These are phyloP conservation scores for Diddensiella santjacobensis DNA, from an alignment of 805 yeast genomes.

Conservation along the genomic window DNA sequence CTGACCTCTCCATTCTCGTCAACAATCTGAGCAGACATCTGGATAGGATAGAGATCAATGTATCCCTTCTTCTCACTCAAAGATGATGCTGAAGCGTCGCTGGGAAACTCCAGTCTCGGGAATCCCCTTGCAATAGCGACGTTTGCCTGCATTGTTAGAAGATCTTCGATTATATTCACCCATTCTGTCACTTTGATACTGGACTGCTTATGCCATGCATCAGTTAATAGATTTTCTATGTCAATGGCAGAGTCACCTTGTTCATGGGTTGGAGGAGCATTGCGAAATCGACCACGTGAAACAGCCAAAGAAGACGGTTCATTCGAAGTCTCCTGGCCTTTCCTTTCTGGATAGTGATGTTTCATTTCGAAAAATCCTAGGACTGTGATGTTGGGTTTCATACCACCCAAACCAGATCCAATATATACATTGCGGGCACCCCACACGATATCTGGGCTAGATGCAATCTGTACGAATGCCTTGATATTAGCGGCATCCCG, in stretches of 20 bases:
- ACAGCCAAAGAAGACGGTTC: neutral
- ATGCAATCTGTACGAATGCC: constrained; percentile 90
- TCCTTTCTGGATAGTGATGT: constrained; percentile 23
- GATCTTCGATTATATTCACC: constrained; percentile 90
- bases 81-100: constrained; percentile 17
- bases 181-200: constrained; percentile 73
- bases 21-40: constrained; percentile 82
- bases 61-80: constrained; percentile 39
- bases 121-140: constrained; percentile 94
- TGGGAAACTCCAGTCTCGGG: constrained; percentile 60
- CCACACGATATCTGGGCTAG: constrained; percentile 88
- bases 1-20: constrained; percentile 52
- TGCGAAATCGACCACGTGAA: neutral
- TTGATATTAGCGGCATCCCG: constrained; percentile 76
- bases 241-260: constrained; percentile 26
- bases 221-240: constrained; percentile 66
- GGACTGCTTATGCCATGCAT: constrained; percentile 64
- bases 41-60: constrained; percentile 93
- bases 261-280: neutral
- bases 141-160: constrained; percentile 81
- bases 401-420: constrained; percentile 97
- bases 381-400: constrained; percentile 94
- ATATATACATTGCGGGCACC: constrained; percentile 88
- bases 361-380: constrained; percentile 78
- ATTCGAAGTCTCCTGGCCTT: neutral